A percentile compares a stretch with the other conserved stretches of the same genome.
Evolutionary conservation across 495 filamentous ascomycete genomes (phyloP).

Genomic region (Achaetomiella virescens): DNA sequence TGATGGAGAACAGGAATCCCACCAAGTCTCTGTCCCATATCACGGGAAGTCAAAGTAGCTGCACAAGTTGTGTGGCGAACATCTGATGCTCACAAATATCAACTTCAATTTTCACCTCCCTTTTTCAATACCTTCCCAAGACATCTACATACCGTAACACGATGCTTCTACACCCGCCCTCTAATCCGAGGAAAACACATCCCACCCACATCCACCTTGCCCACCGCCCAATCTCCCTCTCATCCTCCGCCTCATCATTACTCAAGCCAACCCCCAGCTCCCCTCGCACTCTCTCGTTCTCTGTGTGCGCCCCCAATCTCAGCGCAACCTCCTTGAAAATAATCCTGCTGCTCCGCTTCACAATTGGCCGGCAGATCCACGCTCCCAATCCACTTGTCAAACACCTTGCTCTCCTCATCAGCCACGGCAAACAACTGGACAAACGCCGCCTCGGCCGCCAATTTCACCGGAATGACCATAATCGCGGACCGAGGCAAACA

Average conservation of each 20-base stretch:
- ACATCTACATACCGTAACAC: no score
- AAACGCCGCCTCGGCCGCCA: slow-evolving; percentile 92
- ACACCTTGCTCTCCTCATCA: slow-evolving; percentile 75
- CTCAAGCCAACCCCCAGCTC: slow-evolving; percentile 81
- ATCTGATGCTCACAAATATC: neutral
- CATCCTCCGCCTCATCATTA: slow-evolving; percentile 87
- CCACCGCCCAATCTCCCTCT: slow-evolving; percentile 95
- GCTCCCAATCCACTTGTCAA: slow-evolving; percentile 75
- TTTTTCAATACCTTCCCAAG: neutral
- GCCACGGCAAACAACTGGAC: slow-evolving; percentile 90
- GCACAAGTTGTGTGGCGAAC: no score
- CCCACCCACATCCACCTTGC: slow-evolving; percentile 77
- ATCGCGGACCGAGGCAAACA: slow-evolving; percentile 88
- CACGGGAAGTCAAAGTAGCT: no score
- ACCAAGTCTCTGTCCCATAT: no score
- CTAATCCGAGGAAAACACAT: slow-evolving; percentile 43
- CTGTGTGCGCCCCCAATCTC: slow-evolving; percentile 71
- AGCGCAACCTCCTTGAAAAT: slow-evolving; percentile 91
- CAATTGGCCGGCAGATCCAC: slow-evolving; percentile 54
- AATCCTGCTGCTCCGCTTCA: slow-evolving; percentile 88
- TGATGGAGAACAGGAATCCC: no score
- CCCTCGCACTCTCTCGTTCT: slow-evolving; percentile 83
- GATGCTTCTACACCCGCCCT: slow-evolving; percentile 16
- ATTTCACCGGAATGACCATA: slow-evolving; percentile 92
- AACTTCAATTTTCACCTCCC: no score